Base-by-base conservation (phyloP, 495 filamentous ascomycete species). In the Penicillium psychrofluorescens region DNA sequence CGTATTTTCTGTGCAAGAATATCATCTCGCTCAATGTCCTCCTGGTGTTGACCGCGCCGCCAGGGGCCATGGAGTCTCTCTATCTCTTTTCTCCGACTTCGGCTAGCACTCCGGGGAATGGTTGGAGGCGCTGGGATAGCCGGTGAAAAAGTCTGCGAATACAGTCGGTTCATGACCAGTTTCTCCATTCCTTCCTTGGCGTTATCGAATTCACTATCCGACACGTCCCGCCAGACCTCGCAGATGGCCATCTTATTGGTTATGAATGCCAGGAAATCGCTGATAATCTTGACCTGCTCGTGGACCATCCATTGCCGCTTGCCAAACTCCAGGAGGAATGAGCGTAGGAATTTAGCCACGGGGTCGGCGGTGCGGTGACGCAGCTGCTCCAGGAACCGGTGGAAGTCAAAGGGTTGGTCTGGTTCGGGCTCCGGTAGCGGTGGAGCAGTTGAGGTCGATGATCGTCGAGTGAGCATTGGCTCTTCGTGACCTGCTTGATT, bases 291-390 rank as follows among this genome's bases (percentile, higher is more conserved):
- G 50, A 95, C 90, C 62, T 99, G 92, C 64, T 99, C 92, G 57
- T 97, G 92, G 7, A 95, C 92, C 90, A 95, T 94, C 92, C 92
- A 99, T 63, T 96, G 94, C 53, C 88, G 87, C 67, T 99, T 99
- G 9, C 84, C 88, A 67, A 99, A 99, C 61, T 97, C 92, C 31
- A 79, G 75, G 10, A 99, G 71, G 58, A 99, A 99, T 6, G 91
- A 96, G 36, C 90, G 84, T 13, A 99, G 77, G 59, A 95, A 99
- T 50, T 88, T 86, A 10, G 92, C 94, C 2, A 99, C 91, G 6
- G 92, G 94, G 54, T 99, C 92, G 12, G 92, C 94, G 15, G 91
- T 95, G 38, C 90, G 84, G 64, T 97, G 90, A 41, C 92, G 82
- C 27, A 99, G 72, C 58, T 99, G 92, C 55, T 95, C 91, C 41